Base-by-base conservation (phyloP, 768 basidiomycete species). In the Crepidotus variabilis region DNA sequence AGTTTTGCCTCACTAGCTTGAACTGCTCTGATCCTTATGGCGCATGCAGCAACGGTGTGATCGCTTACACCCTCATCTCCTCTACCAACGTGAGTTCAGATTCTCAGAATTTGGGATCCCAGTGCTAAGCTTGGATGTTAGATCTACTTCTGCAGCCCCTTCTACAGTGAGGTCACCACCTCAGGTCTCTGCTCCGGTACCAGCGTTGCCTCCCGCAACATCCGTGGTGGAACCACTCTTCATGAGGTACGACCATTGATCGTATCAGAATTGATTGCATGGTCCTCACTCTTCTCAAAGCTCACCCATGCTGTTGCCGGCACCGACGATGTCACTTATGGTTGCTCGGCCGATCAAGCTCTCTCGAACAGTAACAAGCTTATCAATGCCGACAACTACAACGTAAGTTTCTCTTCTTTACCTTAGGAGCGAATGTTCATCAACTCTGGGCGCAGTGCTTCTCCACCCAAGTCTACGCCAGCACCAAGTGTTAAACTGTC, bases 91-190 rank as follows among this genome's bases (percentile, higher is more conserved):
- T 75, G 43, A 39, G 69, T 63, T 18, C 18, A 10, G 35, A 18
- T 35, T 50, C 24, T 23, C 34, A n/a, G 9, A n/a, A 20, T 10
- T 21, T 16, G 18, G 16, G 20, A 36, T 13, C 21, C 3, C 3
- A 20, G 18, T n/a, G 13, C 39, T 56, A 24, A 50, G 16, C 9
- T n/a, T 24, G 13, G 10, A 14, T 28, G 36, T 8, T 56, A 76
- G 75, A 75, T 80, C 63, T 79, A 78, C 69, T 78, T 61, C 67
- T 79, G 78, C 69, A 65, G 63, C 60, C 67, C 75, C 60, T 79
- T 80, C 73, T 80, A 75, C 72, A 71, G 72, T 55, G 73, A 80
- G 62, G 75, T 78, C 16, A 32, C 75, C 8, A 67, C 65, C 32
- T 51, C 64, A 43, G 63, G 57, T 46, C 72, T 79, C 35, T 80